A percentile compares a stretch with the other conserved stretches of the same genome.
phyloP scores from a whole-genome alignment of 148 eudicot genomes.

The Diospyros kaki region DNA sequence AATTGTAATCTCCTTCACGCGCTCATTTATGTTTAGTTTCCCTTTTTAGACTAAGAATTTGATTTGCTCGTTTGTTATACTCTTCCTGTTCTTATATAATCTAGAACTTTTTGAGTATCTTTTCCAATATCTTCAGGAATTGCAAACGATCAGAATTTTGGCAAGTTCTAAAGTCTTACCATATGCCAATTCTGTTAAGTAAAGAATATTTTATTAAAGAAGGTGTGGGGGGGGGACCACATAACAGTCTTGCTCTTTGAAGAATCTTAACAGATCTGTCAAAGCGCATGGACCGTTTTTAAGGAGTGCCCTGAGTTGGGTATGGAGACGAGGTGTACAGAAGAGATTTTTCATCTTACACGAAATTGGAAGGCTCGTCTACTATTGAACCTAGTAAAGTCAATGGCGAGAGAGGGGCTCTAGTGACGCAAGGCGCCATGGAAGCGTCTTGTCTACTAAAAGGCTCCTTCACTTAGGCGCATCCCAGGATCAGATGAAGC shows the following conservation, averaged over 20 bases:
- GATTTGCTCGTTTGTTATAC: too few species aligned
- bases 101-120: background rate
- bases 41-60: background rate
- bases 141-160: background rate
- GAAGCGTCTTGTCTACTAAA: too few species aligned
- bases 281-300: background rate
- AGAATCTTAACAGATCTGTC: background rate
- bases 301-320: too few species aligned
- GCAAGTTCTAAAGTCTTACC: background rate
- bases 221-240: background rate
- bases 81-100: background rate
- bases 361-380: background rate
- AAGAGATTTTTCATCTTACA: background rate
- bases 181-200: background rate
- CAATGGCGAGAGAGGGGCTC: too few species aligned
- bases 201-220: background rate
- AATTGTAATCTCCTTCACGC: background rate
- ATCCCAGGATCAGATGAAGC: too few species aligned
- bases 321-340: too few species aligned
- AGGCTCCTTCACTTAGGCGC: too few species aligned
- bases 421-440: too few species aligned
- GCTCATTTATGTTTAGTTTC: background rate
- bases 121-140: constrained; percentile 3
- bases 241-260: background rate
- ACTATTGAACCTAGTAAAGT: background rate